A percentile compares a stretch with the other conserved stretches of the same genome.
Conservation (phyloP, 106 monocot species). For the Vanilla planifolia region DNA sequence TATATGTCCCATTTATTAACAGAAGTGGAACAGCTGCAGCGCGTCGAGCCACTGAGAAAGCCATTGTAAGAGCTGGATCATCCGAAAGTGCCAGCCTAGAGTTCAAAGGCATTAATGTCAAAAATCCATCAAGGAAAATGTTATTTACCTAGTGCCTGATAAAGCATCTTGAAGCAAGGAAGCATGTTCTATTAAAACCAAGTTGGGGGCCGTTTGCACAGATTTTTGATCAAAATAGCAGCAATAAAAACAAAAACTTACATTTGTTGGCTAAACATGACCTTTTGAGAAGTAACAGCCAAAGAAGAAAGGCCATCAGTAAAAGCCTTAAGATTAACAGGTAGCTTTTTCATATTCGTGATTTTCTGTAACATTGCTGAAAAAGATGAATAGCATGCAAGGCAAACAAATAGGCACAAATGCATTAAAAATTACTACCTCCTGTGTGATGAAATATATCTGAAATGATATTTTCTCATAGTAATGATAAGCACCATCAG, state of each 20-base stretch:
- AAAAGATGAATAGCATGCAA: constrained; percentile 9
- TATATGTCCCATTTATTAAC: constrained; percentile 90
- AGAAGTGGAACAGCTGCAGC: constrained; percentile 89
- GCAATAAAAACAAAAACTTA: constrained; percentile 27
- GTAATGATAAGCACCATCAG: constrained; percentile 81
- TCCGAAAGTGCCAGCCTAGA: constrained; percentile 79
- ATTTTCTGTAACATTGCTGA: constrained; percentile 52
- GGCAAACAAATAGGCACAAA: not conserved
- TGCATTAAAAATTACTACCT: constrained; percentile 35
- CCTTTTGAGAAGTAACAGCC: constrained; percentile 57
- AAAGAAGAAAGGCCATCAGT: constrained; percentile 70
- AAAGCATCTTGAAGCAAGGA: not conserved
- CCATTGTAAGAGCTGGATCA: constrained; percentile 73
- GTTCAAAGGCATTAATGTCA: not conserved
- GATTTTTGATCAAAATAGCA: not conserved
- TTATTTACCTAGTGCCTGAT: not conserved
- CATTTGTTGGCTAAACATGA: constrained; percentile 64
- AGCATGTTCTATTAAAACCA: too few relatives aligned
- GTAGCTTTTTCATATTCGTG: constrained; percentile 58
- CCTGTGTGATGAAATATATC: constrained; percentile 86
- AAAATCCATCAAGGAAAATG: not conserved
- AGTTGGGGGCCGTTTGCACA: too few relatives aligned
- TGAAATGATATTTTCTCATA: constrained; percentile 97
- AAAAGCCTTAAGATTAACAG: constrained; percentile 55
- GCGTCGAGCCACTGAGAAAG: constrained; percentile 83